Evolutionary conservation across 345 rosid genomes (phyloP).

Genomic region (Aurinia saxatilis): DNA sequence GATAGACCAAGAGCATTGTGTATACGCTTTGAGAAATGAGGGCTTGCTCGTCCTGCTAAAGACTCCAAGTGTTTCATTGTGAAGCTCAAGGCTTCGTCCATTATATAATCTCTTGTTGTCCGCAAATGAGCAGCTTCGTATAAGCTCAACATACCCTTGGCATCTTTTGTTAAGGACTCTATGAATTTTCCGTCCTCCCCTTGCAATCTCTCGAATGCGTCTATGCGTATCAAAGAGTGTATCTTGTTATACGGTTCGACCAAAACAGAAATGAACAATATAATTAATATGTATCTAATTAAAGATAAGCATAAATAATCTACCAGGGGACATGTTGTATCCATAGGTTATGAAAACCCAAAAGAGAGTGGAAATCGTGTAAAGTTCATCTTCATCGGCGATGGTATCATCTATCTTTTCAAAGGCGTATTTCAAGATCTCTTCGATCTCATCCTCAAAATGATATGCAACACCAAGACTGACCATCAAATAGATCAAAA

Average conservation of each 20-base stretch:
- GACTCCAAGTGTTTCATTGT: background rate
- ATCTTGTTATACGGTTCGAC: background rate
- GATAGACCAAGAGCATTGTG: background rate
- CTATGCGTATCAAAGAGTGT: conserved; percentile 8
- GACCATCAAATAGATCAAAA: background rate
- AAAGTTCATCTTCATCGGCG: background rate
- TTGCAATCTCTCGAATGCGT: conserved; percentile 28
- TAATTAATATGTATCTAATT: background rate
- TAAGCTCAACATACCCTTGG: too few species aligned
- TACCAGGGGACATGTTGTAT: background rate
- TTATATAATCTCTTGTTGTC: conserved; percentile 23
- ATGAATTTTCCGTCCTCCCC: conserved; percentile 18
- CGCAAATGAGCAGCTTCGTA: conserved; percentile 32
- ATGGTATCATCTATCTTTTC: background rate
- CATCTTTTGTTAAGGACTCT: conserved; percentile 1
- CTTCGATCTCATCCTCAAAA: background rate
- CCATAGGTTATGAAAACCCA: background rate
- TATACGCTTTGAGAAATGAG: background rate
- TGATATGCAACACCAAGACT: conserved; percentile 3
- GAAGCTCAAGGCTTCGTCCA: too few species aligned
- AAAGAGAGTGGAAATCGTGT: background rate
- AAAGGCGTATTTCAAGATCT: background rate
- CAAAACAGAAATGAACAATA: background rate
- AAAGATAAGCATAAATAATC: background rate
- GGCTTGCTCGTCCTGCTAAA: background rate